Conservation (phyloP, 768 basidiomycete species). For the Cystofilobasidium macerans region DNA sequence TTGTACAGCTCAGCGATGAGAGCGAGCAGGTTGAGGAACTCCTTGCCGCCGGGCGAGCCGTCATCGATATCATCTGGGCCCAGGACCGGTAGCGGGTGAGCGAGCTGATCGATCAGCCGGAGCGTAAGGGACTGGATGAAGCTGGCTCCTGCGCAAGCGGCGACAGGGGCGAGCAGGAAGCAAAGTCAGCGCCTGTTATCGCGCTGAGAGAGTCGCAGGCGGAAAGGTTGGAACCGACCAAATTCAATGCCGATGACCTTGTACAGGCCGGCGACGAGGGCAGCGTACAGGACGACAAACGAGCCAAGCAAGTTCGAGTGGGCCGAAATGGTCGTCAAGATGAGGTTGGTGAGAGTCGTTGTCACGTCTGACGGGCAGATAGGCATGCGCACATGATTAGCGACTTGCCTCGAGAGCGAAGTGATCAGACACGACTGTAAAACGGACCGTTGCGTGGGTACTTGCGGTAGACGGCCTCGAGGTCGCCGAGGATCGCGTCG, state of each 20-base stretch:
- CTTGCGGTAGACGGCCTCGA: conserved; percentile 67
- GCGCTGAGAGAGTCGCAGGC: background rate
- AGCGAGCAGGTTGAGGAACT: conserved; percentile 74
- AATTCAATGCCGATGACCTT: conserved; percentile 77
- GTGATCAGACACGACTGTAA: too few species aligned
- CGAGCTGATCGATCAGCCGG: conserved; percentile 40
- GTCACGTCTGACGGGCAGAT: conserved; percentile 55
- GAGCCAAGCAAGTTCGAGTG: conserved; percentile 75
- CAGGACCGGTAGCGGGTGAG: conserved; percentile 31
- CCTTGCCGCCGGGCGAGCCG: conserved; percentile 53
- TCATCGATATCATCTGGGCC: conserved; percentile 20
- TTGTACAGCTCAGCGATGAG: conserved; percentile 89
- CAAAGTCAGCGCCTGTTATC: background rate
- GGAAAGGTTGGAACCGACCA: conserved; percentile 46
- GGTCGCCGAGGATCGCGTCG: conserved; percentile 54
- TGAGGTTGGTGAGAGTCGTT: conserved; percentile 59
- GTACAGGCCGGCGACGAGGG: conserved; percentile 68
- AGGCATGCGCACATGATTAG: background rate
- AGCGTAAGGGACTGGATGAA: conserved; percentile 65
- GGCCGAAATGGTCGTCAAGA: conserved; percentile 66
- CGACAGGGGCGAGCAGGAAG: background rate
- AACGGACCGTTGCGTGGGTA: conserved; percentile 65
- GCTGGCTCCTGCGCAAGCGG: conserved; percentile 52
- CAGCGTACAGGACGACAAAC: conserved; percentile 77
- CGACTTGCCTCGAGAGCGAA: conserved; percentile 13